Base-by-base conservation (phyloP, 2,329 filamentous ascomycete genomes). In the Beauveria australis region DNA sequence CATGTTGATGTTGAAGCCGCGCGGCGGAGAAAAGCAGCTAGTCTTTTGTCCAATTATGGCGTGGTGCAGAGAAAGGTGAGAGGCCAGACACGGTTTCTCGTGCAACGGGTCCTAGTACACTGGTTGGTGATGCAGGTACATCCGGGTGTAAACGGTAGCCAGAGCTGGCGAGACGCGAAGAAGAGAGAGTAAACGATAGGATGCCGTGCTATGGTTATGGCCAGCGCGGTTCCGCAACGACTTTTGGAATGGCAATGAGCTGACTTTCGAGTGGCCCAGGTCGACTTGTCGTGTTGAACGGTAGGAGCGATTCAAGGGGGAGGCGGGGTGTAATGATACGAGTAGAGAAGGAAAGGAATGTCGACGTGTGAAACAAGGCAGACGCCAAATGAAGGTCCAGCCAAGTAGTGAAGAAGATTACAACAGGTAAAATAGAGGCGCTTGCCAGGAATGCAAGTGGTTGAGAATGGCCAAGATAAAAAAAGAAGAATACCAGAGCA, bases 361-460 rank as follows among this genome's bases (percentile, higher is more conserved):
- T 41, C 41, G 26, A 46, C 7, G 18, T 30, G 2, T 28, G 19
- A 53, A 40, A 40, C 37, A 56, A 47, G 37, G 43, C 30, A 24
- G 43, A 44, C 19, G 24, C 52, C 33, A 16, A 16, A 16, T 0
- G 16, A 37, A n/a, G 37, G 52, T 5, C 52, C 54, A 40, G 44
- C 43, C 28, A 58, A 41, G 49, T 37, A 18, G 52, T n/a, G 52
- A 49, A 40, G 26, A 28, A 16, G 37, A 26, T 14, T 9, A 18
- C 46, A 26, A 19, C 6, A 18, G 37, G 53, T 43, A 49, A 18
- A 30, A n/a, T 30, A 30, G 19, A 30, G 22, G 19, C 3, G 46
- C 18, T 51, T 51, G 46, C 55, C 18, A 59, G 43, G 55, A 59
- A 59, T 59, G 55, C 55, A 51, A 59, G n/a, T n/a, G 41, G 46